Percentiles rank a stretch among this genome's conserved stretches.
Conservation (phyloP, 257 asterid species). For the Solanum acaule region DNA sequence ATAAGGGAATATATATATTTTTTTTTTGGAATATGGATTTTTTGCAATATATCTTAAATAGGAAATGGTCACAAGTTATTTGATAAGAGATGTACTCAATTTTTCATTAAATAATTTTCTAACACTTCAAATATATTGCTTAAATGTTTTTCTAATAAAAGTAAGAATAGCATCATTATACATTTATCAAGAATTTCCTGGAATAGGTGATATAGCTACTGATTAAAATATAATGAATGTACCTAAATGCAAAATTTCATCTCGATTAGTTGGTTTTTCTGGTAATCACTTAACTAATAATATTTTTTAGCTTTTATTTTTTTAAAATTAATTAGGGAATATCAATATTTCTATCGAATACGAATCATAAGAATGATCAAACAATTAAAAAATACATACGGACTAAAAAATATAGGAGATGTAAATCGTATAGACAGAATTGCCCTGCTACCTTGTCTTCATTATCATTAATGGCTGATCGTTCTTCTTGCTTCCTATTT, state of each 20-base stretch:
- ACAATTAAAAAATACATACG: too few species aligned
- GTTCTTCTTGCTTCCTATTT: background rate
- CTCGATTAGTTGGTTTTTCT: too few species aligned
- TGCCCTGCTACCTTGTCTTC: background rate
- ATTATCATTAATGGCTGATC: background rate
- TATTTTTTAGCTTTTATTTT: too few species aligned
- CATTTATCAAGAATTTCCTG: background rate
- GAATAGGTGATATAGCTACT: background rate
- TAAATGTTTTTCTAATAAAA: background rate
- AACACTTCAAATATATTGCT: background rate
- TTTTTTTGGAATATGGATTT: background rate
- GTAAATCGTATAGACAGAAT: too few species aligned
- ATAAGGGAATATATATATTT: background rate
- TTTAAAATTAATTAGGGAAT: too few species aligned
- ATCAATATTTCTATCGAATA: too few species aligned
- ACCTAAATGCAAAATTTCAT: too few species aligned
- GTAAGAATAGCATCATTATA: background rate
- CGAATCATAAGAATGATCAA: too few species aligned
- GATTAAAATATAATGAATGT: background rate
- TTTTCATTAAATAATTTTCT: background rate
- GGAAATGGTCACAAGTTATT: background rate
- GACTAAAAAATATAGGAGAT: background rate
- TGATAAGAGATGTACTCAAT: background rate
- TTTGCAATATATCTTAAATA: background rate
- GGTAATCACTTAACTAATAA: too few species aligned